Percentiles rank a stretch among this genome's conserved stretches.
These are phyloP conservation scores for Wickerhamomyces sp. DNA, from an alignment of 1,139 yeast genomes.

Conservation along the genomic window DNA sequence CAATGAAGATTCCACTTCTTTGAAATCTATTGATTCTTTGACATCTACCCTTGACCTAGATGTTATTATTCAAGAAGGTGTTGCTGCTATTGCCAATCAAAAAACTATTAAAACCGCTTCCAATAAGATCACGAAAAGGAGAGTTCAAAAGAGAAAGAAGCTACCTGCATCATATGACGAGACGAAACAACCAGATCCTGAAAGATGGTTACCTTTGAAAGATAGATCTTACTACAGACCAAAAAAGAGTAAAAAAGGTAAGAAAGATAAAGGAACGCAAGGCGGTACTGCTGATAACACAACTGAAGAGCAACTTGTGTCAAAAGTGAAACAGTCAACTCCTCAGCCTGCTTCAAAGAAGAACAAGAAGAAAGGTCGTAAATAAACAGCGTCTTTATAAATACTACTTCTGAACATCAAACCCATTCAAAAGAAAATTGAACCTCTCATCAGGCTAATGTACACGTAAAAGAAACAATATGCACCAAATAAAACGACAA, in stretches of 20 bases:
- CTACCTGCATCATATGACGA: slow-evolving; percentile 39
- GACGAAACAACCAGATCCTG: slow-evolving; percentile 45
- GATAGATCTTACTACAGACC: slow-evolving; percentile 83
- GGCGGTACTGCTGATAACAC: slow-evolving; percentile 64
- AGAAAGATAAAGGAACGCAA: slow-evolving; percentile 62
- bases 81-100: slow-evolving; percentile 29
- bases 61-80: slow-evolving; percentile 33
- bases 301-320: slow-evolving; percentile 36
- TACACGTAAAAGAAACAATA: too few species aligned
- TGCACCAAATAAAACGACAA: too few species aligned
- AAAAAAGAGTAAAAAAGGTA: slow-evolving; percentile 47
- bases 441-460: neutral
- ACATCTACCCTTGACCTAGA: slow-evolving; percentile 36
- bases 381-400: slow-evolving; percentile 11
- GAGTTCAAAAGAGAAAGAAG: slow-evolving; percentile 32
- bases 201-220: slow-evolving; percentile 88
- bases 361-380: slow-evolving; percentile 29
- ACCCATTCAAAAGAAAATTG: too few species aligned
- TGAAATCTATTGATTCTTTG: slow-evolving; percentile 30
- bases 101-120: slow-evolving; percentile 14
- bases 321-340: slow-evolving; percentile 23
- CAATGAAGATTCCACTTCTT: slow-evolving; percentile 4
- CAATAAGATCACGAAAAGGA: slow-evolving; percentile 26
- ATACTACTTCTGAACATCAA: neutral
- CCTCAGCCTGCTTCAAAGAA: slow-evolving; percentile 20